Evolutionary conservation across 331 rosid species (phyloP), one percentile per base, ranked within the genome.

Genomic region (Ulmus americana): DNA sequence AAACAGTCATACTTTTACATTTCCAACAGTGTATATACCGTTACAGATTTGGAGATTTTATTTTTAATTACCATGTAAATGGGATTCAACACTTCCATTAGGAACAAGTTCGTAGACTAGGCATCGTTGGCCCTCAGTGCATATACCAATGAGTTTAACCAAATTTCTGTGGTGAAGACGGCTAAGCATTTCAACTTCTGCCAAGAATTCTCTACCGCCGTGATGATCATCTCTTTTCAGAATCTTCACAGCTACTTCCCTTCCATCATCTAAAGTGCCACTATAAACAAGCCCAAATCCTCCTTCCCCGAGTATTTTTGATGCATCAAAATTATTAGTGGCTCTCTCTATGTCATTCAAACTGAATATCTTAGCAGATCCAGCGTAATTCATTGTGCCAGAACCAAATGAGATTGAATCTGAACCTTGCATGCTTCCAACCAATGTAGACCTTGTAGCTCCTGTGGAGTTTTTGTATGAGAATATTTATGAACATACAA

Each of bases 161-260:
- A 94, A 75, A 81, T 94, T 89, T 75, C 97, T 74, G 68, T 94
- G 98, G 77, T 94, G 98, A 15, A 94, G 77, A 15, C 95, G 98
- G 79, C 97, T 80, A 69, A 94, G 95, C 98, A 94, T 94, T 77
- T 94, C 98, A 22, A 94, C 91, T 85, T 94, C 98, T 4, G 98
- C 98, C 79, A 94, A 79, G 84, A 89, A 94, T 78, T 94, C 98
- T 3, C 91, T 89, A 62, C 84, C 84, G 63, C 98, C 97, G 13
- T 74, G 97, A 16, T 72, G 95, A 83, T 85, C 85, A 41, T 85
- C 84, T 77, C 95, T 78, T 76, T 94, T 94, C 57, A 94, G 95
- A 70, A 89, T 75, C 80, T 94, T 94, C 74, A 94, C 97, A 8
- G 98, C 98, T 61, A 85, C 91, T 58, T 86, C 73, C 79, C 86